Evolutionary conservation across 768 basidiomycete species (phyloP).

Genomic region (Sistotremastrum niveocremeum): DNA sequence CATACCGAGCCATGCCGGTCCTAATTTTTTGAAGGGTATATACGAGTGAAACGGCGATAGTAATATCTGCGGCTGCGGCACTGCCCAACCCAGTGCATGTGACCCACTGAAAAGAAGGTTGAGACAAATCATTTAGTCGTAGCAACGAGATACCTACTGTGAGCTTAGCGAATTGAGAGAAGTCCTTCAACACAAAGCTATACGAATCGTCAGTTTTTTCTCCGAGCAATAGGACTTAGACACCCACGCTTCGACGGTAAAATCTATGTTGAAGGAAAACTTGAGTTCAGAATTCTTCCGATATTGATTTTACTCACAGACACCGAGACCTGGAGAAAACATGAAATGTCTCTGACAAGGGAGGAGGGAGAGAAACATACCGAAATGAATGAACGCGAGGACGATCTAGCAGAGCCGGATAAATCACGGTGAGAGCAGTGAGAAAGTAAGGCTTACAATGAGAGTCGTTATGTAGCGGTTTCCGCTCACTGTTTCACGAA

Average conservation of each 20-base stretch:
- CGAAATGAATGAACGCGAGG: conserved; percentile 28
- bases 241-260: conserved; percentile 31
- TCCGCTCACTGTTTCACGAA: conserved; percentile 24
- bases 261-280: conserved; percentile 19
- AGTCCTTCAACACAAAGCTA: conserved; percentile 17
- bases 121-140: conserved; percentile 17
- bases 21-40: conserved; percentile 33
- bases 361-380: conserved; percentile 15
- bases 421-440: not conserved
- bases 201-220: conserved; percentile 3
- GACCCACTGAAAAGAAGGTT: conserved; percentile 27
- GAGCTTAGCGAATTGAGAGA: conserved; percentile 21
- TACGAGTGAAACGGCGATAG: conserved; percentile 35
- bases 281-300: not conserved
- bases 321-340: conserved; percentile 7
- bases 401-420: conserved; percentile 18
- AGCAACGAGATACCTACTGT: conserved; percentile 14
- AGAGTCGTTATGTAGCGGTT: conserved; percentile 27
- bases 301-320: conserved; percentile 9
- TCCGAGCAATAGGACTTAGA: conserved; percentile 1
- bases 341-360: not conserved
- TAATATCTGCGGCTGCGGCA: conserved; percentile 34
- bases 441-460: conserved; percentile 22
- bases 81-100: conserved; percentile 31
- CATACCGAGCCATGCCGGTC: conserved; percentile 30